Evolutionary conservation across 1,284 basidiomycete species (phyloP).

Genomic region (Pyrrhoderma noxium): DNA sequence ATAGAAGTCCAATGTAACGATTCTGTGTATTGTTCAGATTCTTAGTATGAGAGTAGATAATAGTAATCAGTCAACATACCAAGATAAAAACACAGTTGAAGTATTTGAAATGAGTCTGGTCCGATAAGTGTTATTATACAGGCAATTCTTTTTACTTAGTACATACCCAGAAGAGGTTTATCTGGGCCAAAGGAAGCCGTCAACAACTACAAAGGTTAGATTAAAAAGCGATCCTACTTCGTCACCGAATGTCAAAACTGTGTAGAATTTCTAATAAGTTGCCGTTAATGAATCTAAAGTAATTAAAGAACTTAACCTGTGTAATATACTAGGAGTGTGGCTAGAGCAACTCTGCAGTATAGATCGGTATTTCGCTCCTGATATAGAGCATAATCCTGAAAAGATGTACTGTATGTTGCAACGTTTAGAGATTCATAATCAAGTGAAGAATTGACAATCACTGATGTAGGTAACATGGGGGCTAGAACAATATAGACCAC

Average conservation of each 20-base stretch:
- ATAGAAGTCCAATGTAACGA: background rate
- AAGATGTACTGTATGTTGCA: no score
- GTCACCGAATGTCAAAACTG: background rate
- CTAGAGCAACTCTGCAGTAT: background rate
- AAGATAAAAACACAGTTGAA: no score
- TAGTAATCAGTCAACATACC: no score
- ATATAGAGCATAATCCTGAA: background rate
- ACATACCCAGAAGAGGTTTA: conserved; percentile 3
- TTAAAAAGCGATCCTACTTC: background rate
- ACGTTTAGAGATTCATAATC: no score
- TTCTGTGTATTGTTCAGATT: background rate
- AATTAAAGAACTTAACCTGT: conserved; percentile 3
- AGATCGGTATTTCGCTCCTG: background rate
- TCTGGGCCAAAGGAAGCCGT: background rate
- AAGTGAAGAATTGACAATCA: no score
- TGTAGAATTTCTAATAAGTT: background rate
- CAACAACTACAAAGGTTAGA: background rate
- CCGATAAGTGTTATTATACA: no score
- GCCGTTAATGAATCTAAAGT: no score
- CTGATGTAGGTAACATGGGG: no score
- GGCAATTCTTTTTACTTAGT: background rate
- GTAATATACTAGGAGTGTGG: conserved; percentile 1
- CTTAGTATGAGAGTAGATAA: no score
- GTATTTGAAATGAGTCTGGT: no score
- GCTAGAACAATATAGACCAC: no score